Percentiles rank a stretch among this genome's conserved stretches.
Conservation (phyloP, 176 grass and related monocot genomes). For the Cymbopogon citratus region DNA sequence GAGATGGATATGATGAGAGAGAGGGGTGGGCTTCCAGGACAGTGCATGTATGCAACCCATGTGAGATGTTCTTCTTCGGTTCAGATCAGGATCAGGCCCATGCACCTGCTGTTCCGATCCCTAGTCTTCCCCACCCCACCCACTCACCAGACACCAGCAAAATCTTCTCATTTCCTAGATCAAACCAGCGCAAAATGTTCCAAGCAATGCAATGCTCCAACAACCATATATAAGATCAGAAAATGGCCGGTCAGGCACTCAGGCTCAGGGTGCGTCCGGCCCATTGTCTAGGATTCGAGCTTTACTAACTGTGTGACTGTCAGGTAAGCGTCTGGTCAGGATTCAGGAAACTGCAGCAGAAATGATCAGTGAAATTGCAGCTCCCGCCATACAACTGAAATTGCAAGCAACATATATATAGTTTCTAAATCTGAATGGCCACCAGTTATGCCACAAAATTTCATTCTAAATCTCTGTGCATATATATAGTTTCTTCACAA, state of each 20-base stretch:
- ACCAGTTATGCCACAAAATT: background rate
- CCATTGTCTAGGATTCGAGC: slow-evolving; percentile 4
- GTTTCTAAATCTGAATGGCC: background rate
- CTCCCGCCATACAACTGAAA: background rate
- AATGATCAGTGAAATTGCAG: background rate
- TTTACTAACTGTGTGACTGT: background rate
- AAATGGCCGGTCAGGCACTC: background rate
- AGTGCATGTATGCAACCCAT: slow-evolving; percentile 42
- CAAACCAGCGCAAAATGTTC: slow-evolving; percentile 10
- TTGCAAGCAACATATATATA: too few relatives aligned
- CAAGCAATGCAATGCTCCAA: slow-evolving; percentile 29
- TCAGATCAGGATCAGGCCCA: background rate
- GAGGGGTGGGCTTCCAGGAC: slow-evolving; percentile 22
- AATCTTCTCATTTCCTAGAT: slow-evolving; percentile 23
- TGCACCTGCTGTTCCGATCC: background rate
- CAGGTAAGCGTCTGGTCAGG: background rate
- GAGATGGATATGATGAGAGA: slow-evolving; percentile 8
- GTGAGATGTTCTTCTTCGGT: slow-evolving; percentile 50
- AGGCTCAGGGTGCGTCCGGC: slow-evolving; percentile 11
- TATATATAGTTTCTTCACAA: background rate
- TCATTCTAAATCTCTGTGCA: background rate
- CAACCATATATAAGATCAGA: slow-evolving; percentile 30
- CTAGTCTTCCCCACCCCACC: slow-evolving; percentile 16
- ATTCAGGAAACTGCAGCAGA: background rate
- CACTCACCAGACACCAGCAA: slow-evolving; percentile 31